phyloP scores from a whole-genome alignment of 306 rosid genomes.

The Luffa aegyptiaca region DNA sequence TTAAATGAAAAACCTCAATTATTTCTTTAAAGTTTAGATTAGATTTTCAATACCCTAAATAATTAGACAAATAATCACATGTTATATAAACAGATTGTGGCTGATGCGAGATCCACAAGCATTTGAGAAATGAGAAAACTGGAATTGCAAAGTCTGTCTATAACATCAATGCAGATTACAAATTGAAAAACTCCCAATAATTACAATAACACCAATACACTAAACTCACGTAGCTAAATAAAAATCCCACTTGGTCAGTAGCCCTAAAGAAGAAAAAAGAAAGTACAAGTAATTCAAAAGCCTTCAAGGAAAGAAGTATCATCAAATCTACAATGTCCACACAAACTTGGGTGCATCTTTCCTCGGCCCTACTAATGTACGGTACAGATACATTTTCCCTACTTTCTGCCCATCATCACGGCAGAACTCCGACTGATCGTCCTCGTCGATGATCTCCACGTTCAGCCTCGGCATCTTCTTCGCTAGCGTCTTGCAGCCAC shows the following conservation, averaged over 20 bases:
- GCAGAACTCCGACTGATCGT: conserved; percentile 29
- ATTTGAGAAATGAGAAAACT: background rate
- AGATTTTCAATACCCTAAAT: too few relatives aligned
- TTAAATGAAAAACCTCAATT: too few relatives aligned
- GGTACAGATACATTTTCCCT: conserved; percentile 82
- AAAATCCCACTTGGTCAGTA: conserved; percentile 7
- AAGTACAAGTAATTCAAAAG: background rate
- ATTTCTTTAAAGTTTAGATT: too few relatives aligned
- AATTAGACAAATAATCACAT: too few relatives aligned
- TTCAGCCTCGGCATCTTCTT: conserved; percentile 70
- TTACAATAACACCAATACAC: conserved; percentile 11
- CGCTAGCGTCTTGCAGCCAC: conserved; percentile 69
- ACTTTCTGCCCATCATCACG: conserved; percentile 44
- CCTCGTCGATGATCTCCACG: conserved; percentile 77
- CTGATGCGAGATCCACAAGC: too few relatives aligned
- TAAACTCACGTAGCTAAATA: conserved; percentile 3
- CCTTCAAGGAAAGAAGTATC: background rate
- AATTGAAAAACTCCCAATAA: conserved; percentile 8
- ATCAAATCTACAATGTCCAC: conserved; percentile 55
- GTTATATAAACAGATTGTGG: too few relatives aligned
- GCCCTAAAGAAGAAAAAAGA: background rate
- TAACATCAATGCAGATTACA: background rate
- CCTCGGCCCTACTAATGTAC: conserved; percentile 67
- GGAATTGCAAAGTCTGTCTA: background rate
- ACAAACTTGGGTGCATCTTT: conserved; percentile 81